Percentiles rank a stretch among this genome's conserved stretches.
These are phyloP conservation scores for Terfezia claveryi DNA, from an alignment of 495 filamentous ascomycete genomes.

Conservation along the genomic window DNA sequence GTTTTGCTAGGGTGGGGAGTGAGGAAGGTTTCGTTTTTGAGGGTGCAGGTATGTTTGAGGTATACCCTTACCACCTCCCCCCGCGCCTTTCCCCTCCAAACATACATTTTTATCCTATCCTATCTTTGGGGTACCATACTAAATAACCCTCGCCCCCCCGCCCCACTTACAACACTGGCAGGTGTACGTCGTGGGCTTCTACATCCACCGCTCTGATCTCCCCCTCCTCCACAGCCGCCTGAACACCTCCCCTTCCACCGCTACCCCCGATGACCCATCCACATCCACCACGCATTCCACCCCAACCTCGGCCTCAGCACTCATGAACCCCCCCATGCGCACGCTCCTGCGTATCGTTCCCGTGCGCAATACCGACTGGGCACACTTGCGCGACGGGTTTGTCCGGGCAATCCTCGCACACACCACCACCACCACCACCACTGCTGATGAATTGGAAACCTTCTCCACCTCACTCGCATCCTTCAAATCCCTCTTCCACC, in stretches of 20 bases:
- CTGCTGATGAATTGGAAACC: constrained; percentile 24
- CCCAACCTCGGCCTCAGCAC: constrained; percentile 2
- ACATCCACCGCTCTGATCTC: constrained; percentile 63
- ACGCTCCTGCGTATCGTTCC: constrained; percentile 64
- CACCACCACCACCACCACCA: constrained; percentile 33
- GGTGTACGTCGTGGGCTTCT: constrained; percentile 85
- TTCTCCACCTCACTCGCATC: constrained; percentile 50
- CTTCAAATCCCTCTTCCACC: constrained; percentile 47
- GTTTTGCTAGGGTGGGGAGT: constrained; percentile 71
- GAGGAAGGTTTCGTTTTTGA: constrained; percentile 68
- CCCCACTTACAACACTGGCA: constrained; percentile 20
- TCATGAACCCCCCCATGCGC: constrained; percentile 46
- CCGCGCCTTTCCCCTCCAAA: too few relatives aligned
- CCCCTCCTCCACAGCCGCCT: constrained; percentile 32
- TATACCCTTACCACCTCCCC: too few relatives aligned
- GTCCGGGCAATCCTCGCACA: constrained; percentile 59
- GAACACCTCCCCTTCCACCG: constrained; percentile 18
- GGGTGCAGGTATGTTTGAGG: constrained; percentile 24
- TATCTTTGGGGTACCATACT: too few relatives aligned
- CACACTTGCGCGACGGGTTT: constrained; percentile 76
- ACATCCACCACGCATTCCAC: neutral
- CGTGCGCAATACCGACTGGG: constrained; percentile 71
- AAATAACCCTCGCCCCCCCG: too few relatives aligned
- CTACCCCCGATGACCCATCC: constrained; percentile 22
- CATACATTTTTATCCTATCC: too few relatives aligned